Conservation (phyloP, 225 moss, liverwort and hornwort species). For the Sphagnum contortum region DNA sequence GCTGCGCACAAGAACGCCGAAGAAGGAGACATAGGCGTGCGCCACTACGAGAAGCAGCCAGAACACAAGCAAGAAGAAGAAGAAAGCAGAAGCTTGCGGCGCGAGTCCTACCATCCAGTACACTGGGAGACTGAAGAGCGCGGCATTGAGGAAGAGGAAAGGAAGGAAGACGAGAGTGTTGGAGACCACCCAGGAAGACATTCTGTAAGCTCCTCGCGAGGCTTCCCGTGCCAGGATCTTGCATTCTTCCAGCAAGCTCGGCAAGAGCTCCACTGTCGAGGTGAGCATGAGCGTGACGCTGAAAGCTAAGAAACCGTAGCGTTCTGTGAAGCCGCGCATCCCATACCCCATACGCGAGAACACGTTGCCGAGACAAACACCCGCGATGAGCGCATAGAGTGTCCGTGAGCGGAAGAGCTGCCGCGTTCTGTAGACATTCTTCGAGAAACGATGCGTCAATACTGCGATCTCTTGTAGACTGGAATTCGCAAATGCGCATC, state of each 20-base stretch:
- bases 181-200: slow-evolving; percentile 10
- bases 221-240: slow-evolving; percentile 6
- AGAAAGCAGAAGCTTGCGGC: slow-evolving; percentile 7
- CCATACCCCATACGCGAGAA: slow-evolving; percentile 5
- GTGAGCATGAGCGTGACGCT: slow-evolving; percentile 9
- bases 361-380: slow-evolving; percentile 6
- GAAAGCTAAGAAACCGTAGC: slow-evolving; percentile 8
- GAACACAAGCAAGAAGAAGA: slow-evolving; percentile 29
- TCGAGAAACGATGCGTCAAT: slow-evolving; percentile 31
- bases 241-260: slow-evolving; percentile 7
- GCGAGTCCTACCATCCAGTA: slow-evolving; percentile 35
- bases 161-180: slow-evolving; percentile 6
- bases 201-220: slow-evolving; percentile 12
- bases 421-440: slow-evolving; percentile 32
- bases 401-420: slow-evolving; percentile 32
- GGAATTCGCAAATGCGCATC: slow-evolving; percentile 22
- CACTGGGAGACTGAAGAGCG: slow-evolving; percentile 3
- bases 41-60: slow-evolving; percentile 22
- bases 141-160: slow-evolving; percentile 9
- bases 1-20: slow-evolving; percentile 12
- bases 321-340: background rate
- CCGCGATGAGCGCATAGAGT: slow-evolving; percentile 1
- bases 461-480: slow-evolving; percentile 19
- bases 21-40: slow-evolving; percentile 30
- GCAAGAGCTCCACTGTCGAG: slow-evolving; percentile 6